Evolutionary conservation across 352 stramenopile genomes (phyloP), one percentile per base, ranked within the genome.

Genomic region (Blastocystis sp.): DNA sequence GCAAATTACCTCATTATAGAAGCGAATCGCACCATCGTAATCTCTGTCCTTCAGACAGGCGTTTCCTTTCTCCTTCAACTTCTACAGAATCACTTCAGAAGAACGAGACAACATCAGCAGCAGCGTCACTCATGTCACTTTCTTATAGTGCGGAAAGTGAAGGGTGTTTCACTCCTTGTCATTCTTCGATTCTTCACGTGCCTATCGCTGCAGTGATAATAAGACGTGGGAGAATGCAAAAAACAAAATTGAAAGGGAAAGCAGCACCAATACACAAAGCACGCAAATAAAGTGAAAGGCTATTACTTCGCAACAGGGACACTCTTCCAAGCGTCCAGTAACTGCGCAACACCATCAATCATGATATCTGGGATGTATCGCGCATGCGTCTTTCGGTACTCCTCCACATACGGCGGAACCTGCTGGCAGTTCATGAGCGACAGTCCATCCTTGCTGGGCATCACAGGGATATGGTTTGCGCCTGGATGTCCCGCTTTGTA

Each of bases 61-160:
- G n/a, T 84, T 84, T 69, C 74, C 74, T 70, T 19, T 64, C 40
- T 84, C 74, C n/a, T 69, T 66, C 38, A 84, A 43, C 9, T 61
- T 45, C 74, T 84, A 84, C 45, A 17, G 0, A 10, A 28, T 52
- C 6, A 24, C 4, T 11, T 28, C 17, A 48, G 24, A 4, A 2
- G 17, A 57, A 54, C 45, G 21, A 19, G 21, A 2, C 21, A 14
- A 84, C 74, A 68, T 84, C 54, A 11, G 74, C 57, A n/a, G 38
- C 57, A 24, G 40, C 28, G 0, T 70, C 74, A 54, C 74, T 84
- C 74, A 84, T 84, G 68, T 45, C 28, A 59, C 52, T 57, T 76
- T 76, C 54, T 76, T 42, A 28, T 3, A 76, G 66, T 76, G 10
- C 66, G 66, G 66, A 76, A 76, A 48, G 48, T 57, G 48, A 57